phyloP scores from a whole-genome alignment of 1,139 yeast genomes.

The Kluyveromyces sp. region DNA sequence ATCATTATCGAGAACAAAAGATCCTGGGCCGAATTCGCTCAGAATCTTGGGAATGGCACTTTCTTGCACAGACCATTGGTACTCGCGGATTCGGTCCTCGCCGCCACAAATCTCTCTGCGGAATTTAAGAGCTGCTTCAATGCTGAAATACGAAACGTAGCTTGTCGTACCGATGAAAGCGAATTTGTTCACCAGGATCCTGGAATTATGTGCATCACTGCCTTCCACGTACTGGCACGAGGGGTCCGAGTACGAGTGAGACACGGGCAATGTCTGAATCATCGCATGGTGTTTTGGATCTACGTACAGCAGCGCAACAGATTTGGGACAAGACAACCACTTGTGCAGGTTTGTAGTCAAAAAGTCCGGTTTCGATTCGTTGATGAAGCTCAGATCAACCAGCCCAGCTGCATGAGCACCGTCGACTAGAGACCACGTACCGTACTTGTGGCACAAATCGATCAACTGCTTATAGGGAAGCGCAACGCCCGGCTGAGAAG shows the following conservation, averaged over 20 bases:
- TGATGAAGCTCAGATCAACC: conserved; percentile 35
- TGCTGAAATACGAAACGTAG: conserved; percentile 31
- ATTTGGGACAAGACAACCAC: conserved; percentile 57
- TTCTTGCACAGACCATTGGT: conserved; percentile 41
- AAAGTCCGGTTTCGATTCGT: conserved; percentile 50
- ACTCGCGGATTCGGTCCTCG: conserved; percentile 44
- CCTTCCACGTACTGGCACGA: conserved; percentile 7
- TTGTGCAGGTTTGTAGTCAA: conserved; percentile 61
- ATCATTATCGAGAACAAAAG: conserved; percentile 17
- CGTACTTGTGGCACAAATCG: conserved; percentile 41
- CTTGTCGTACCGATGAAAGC: conserved; percentile 35
- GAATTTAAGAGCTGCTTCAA: conserved; percentile 44
- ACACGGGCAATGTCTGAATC: conserved; percentile 55
- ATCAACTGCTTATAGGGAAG: conserved; percentile 51
- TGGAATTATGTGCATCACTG: conserved; percentile 11
- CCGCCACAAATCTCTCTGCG: conserved; percentile 55
- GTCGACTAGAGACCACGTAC: conserved; percentile 53
- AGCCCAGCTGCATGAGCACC: conserved; percentile 70
- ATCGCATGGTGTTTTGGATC: conserved; percentile 43
- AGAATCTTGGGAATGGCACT: conserved; percentile 38
- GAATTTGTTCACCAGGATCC: conserved; percentile 28
- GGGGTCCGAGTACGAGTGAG: conserved; percentile 27
- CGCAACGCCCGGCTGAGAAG: conserved; percentile 57
- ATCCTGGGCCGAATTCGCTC: conserved; percentile 28
- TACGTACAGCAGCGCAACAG: conserved; percentile 55